phyloP scores from a whole-genome alignment of 202 grass and related monocot species.

The Alloteropsis angusta region DNA sequence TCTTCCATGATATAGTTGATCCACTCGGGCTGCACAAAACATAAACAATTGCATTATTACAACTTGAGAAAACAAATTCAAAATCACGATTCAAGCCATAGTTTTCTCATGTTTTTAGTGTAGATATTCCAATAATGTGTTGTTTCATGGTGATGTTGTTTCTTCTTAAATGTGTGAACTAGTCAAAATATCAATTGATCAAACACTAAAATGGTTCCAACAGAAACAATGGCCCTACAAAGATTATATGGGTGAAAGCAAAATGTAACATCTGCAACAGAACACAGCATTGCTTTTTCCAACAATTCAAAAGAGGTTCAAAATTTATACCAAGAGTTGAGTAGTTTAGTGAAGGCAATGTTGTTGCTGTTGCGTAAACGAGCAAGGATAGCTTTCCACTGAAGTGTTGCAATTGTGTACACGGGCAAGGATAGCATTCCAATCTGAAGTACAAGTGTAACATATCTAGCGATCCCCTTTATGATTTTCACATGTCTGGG shows the following conservation, averaged over 20 bases:
- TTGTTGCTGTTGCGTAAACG: background rate
- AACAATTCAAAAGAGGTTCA: background rate
- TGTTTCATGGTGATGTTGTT: no score
- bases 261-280: background rate
- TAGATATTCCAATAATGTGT: background rate
- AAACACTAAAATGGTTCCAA: background rate
- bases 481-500: background rate
- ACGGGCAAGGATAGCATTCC: no score
- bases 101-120: background rate
- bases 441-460: background rate
- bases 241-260: background rate
- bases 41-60: slow-evolving; percentile 27
- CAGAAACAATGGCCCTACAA: background rate
- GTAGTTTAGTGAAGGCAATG: background rate
- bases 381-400: no score
- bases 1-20: slow-evolving; percentile 8
- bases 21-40: slow-evolving; percentile 35
- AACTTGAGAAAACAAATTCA: background rate
- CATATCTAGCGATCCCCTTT: background rate
- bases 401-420: no score
- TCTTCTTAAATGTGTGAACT: background rate
- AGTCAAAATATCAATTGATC: background rate
- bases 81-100: background rate
- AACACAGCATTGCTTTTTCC: background rate
- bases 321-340: background rate